These are phyloP conservation scores for Trichosporon ovoides DNA, from an alignment of 1,284 basidiomycete genomes.

Conservation along the genomic window DNA sequence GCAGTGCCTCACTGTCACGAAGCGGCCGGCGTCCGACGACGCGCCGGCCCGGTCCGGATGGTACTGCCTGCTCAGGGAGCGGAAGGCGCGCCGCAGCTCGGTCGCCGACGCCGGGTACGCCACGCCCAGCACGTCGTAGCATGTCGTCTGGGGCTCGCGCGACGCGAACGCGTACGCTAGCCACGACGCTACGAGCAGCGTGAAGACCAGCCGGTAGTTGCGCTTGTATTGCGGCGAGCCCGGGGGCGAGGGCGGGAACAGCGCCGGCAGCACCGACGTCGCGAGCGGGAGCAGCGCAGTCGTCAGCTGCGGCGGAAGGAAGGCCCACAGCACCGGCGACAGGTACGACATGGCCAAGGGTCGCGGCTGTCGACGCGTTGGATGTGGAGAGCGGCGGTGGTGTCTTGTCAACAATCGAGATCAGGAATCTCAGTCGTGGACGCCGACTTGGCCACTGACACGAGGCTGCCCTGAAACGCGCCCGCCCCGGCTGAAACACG, in stretches of 20 bases:
- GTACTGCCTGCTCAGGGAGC: constrained; percentile 59
- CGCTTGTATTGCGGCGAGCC: constrained; percentile 24
- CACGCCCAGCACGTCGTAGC: constrained; percentile 69
- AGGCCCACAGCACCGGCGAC: constrained; percentile 33
- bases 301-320: constrained; percentile 35
- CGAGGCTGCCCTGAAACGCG: no score
- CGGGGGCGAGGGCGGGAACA: constrained; percentile 30
- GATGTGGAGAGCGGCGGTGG: no score
- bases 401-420: no score
- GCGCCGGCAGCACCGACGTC: constrained; percentile 19
- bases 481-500: no score
- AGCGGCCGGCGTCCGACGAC: constrained; percentile 51
- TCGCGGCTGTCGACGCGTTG: no score
- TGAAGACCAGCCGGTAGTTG: constrained; percentile 34
- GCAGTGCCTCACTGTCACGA: constrained; percentile 67
- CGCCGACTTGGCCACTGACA: no score
- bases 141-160: constrained; percentile 53
- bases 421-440: no score
- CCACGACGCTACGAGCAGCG: constrained; percentile 57
- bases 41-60: constrained; percentile 73
- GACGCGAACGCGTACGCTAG: constrained; percentile 66
- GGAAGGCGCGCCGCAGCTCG: constrained; percentile 65
- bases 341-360: constrained; percentile 11
- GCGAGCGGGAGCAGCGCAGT: constrained; percentile 29
- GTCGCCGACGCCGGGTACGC: constrained; percentile 59